Conservation (phyloP, 768 basidiomycete genomes). For the Butyriboletus loyo region DNA sequence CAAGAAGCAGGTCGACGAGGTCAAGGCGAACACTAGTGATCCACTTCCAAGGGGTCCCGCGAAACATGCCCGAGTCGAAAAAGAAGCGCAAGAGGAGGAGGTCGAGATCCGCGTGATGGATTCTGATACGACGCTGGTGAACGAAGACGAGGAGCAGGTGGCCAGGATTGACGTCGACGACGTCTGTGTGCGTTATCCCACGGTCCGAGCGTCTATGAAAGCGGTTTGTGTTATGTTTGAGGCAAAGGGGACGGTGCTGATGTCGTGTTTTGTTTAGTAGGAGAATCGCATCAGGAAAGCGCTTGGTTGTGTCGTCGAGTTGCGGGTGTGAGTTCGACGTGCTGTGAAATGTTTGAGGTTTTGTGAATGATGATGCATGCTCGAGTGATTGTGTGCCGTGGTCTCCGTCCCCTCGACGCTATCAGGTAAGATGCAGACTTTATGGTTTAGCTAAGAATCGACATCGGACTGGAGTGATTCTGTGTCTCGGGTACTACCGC, state of each 20-base stretch:
- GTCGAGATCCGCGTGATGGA: slow-evolving; percentile 11
- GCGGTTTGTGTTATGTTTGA: slow-evolving; percentile 17
- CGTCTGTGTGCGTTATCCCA: slow-evolving; percentile 17
- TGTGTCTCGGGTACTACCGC: no score
- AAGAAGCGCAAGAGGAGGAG: not conserved
- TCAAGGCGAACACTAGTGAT: not conserved
- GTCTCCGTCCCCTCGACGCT: not conserved
- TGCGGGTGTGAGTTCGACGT: slow-evolving; percentile 4
- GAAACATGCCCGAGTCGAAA: not conserved
- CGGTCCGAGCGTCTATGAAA: slow-evolving; percentile 18
- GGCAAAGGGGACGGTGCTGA: not conserved
- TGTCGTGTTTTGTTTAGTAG: slow-evolving; percentile 7
- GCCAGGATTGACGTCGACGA: slow-evolving; percentile 15
- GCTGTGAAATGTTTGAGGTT: not conserved
- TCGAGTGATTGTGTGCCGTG: not conserved
- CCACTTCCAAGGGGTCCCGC: not conserved
- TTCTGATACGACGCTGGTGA: slow-evolving; percentile 31
- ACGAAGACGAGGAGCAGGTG: slow-evolving; percentile 17
- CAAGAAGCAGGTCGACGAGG: not conserved
- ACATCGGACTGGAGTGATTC: not conserved
- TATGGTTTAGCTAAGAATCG: not conserved
- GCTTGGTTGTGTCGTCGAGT: slow-evolving; percentile 15
- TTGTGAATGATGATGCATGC: not conserved
- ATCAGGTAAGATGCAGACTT: not conserved
- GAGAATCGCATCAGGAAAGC: slow-evolving; percentile 5